These are phyloP conservation scores for Anisodus tanguticus DNA, from an alignment of 257 asterid genomes.

Conservation along the genomic window DNA sequence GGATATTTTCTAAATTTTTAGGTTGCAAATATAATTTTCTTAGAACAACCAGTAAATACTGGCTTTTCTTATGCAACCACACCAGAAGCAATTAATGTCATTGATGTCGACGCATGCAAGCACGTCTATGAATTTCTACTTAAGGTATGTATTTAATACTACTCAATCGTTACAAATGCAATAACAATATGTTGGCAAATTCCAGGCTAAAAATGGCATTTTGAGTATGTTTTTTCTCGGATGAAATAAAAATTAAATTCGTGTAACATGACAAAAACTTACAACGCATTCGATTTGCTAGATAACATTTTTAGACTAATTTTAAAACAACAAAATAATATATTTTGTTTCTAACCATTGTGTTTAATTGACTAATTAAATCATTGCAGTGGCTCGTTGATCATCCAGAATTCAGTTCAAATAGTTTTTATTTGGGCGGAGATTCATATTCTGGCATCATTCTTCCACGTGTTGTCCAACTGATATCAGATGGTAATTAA, in stretches of 20 bases:
- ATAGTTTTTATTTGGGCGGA: slow-evolving; percentile 46
- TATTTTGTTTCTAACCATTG: not conserved
- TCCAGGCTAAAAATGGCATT: not conserved
- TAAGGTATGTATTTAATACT: slow-evolving; percentile 40
- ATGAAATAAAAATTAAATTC: too few relatives aligned
- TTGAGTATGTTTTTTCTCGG: too few relatives aligned
- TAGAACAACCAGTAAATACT: slow-evolving; percentile 49
- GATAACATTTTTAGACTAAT: too few relatives aligned
- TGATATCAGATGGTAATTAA: slow-evolving; percentile 45
- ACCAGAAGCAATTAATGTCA: slow-evolving; percentile 35
- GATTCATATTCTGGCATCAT: slow-evolving; percentile 50
- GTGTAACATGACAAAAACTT: too few relatives aligned
- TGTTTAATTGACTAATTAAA: not conserved
- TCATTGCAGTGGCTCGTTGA: slow-evolving; percentile 47
- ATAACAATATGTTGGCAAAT: not conserved
- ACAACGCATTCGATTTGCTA: too few relatives aligned
- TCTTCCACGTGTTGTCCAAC: slow-evolving; percentile 41
- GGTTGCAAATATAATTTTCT: slow-evolving; percentile 47
- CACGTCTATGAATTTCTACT: slow-evolving; percentile 44
- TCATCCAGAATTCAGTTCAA: slow-evolving; percentile 46
- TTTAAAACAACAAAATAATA: not conserved
- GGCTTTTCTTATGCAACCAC: slow-evolving; percentile 53
- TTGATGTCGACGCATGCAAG: slow-evolving; percentile 36
- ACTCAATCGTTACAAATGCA: too few relatives aligned
- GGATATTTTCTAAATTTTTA: slow-evolving; percentile 17